Base-by-base conservation (phyloP, 768 basidiomycete genomes). In the Mycena crocata region DNA sequence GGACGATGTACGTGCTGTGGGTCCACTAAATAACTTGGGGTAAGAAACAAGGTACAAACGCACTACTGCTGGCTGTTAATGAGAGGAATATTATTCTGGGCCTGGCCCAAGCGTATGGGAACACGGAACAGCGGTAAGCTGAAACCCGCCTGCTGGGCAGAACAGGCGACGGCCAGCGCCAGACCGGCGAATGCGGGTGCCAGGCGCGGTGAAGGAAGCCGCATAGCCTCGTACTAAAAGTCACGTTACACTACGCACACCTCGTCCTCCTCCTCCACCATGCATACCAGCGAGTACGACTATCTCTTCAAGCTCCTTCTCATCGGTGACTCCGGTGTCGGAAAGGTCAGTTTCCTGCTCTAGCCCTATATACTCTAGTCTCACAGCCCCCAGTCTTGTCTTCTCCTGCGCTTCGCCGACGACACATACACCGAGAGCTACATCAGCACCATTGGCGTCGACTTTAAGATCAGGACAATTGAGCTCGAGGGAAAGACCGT, bases 371-470 rank as follows among this genome's bases (percentile, higher is more conserved):
- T 39, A 46, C 17, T 57, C 28, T 17, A 39, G 34, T 32, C 66
- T 72, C 42, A 51, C 72, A 91, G 95, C 95, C 81, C 95, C 69
- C 96, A 99, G 86, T 99, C 96, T 30, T 95, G 94, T 82, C 86
- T 96, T n/a, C 85, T 96, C 57, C 87, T 95, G 67, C 92, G 95
- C 70, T 99, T 99, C 89, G 98, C 96, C 78, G 98, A 99, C 84
- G 98, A 99, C 81, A 94, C 96, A 69, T 99, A 96, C 96, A 99
- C 98, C 35, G 96, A 96, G 51, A 96, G 94, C 46, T 99, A 98
- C 85, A 99, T 98, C 82, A 98, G 96, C 62, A 99, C 98, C 62
- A 99, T 99, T 79, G 98, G 97, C 64, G 96, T 98, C 72, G 96
- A 98, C 88, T 98, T 98, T 87, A 97, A 96, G 91, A 99, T 99